A percentile compares a stretch with the other conserved stretches of the same genome.
Conservation (phyloP, 2,329 filamentous ascomycete genomes). For the Sphaerulina vaccinii region DNA sequence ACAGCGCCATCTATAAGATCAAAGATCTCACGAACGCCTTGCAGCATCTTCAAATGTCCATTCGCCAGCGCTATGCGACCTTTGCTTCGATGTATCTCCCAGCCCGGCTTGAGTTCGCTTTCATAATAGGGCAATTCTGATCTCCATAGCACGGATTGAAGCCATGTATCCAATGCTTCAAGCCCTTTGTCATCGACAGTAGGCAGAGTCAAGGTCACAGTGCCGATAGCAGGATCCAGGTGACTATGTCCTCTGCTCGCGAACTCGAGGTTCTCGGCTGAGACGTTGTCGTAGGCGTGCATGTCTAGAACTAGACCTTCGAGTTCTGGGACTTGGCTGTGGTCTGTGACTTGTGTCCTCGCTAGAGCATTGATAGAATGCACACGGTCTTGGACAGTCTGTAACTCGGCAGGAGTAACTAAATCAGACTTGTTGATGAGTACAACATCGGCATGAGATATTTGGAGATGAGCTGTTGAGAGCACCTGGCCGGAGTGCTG, state of each 20-base stretch:
- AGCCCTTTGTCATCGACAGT: conserved; percentile 59
- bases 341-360: conserved; percentile 76
- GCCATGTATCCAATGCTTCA: conserved; percentile 70
- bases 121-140: conserved; percentile 20
- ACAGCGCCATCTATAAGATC: conserved; percentile 68
- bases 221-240: conserved; percentile 86
- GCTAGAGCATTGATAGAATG: conserved; percentile 86
- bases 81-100: conserved; percentile 88
- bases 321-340: conserved; percentile 75
- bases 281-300: conserved; percentile 85
- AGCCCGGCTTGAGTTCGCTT: conserved; percentile 38
- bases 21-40: conserved; percentile 91
- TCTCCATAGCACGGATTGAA: conserved; percentile 84
- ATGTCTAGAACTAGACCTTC: conserved; percentile 86
- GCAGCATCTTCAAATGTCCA: conserved; percentile 72
- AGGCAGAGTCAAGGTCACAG: conserved; percentile 69
- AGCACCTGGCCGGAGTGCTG: conserved; percentile 63
- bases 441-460: conserved; percentile 93
- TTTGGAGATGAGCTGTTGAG: conserved; percentile 92
- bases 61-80: conserved; percentile 67
- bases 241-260: conserved; percentile 80
- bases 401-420: conserved; percentile 67
- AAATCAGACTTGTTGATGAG: conserved; percentile 93
- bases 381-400: conserved; percentile 68
- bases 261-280: conserved; percentile 63